Evolutionary conservation across 2,329 filamentous ascomycete species (phyloP), one percentile per base, ranked within the genome.

Genomic region (Curvularia sp.): DNA sequence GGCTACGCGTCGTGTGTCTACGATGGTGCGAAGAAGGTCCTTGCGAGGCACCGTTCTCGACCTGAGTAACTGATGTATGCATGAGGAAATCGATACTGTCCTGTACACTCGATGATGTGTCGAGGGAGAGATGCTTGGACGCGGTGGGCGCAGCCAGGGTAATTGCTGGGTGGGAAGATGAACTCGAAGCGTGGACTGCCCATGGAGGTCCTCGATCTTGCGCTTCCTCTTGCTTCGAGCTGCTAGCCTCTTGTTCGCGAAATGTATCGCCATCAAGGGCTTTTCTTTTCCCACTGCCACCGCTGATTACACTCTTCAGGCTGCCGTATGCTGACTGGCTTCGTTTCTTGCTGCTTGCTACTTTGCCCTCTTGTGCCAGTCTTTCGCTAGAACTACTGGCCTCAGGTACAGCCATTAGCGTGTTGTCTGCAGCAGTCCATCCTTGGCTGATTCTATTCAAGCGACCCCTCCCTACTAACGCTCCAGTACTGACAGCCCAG

Each of bases 391-490:
- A 79, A 47, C 79, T 80, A 64, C 79, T 81, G 5, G 75, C 80
- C 69, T 82, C 80, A 8, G 80, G 80, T 45, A 82, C 80, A 32
- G 77, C 78, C 52, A 79, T 80, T 53, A 82, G 67, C 7, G 78
- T 78, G 45, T 77, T 76, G 48, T 77, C 76, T 42, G 68, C 67
- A 7, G 72, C 68, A 43, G 70, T 61, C 75, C 75, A 76, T 7
- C 71, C 74, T 48, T 73, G 74, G 36, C 68, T 69, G 25, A 72
- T 61, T 32, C 72, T 67, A 25, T 72, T 66, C 51, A 76, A 60
- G 19, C 72, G 68, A 8, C 74, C 70, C 58, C 72, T 66, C 53
- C 73, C 73, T 23, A 60, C 68, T 28, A 76, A 49, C 9, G 69
- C 64, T 47, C 67, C 70, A 55, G 71, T 71, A 48, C 69, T 73